Evolutionary conservation across 2,329 filamentous ascomycete species (phyloP).

Genomic region (Pseudocercospora eumusae): DNA sequence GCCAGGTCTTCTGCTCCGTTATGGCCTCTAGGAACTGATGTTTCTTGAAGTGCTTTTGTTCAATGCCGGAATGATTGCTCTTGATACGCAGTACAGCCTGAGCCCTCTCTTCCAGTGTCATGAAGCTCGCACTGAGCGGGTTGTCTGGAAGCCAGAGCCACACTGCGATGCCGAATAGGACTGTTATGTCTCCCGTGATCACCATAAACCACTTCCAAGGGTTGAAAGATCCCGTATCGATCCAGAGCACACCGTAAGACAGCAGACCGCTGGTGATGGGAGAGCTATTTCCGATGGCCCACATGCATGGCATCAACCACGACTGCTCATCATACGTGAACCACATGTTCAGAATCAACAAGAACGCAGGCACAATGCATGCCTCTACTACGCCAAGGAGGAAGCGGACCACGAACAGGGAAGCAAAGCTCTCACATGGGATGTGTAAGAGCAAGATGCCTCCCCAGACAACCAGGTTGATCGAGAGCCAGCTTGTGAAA

Average conservation of each 20-base stretch:
- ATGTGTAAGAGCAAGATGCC: slow-evolving; percentile 38
- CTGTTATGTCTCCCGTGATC: slow-evolving; percentile 23
- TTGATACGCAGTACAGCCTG: slow-evolving; percentile 42
- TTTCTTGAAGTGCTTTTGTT: slow-evolving; percentile 42
- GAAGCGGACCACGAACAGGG: slow-evolving; percentile 37
- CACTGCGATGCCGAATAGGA: slow-evolving; percentile 29
- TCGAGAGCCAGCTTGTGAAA: slow-evolving; percentile 19
- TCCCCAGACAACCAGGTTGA: slow-evolving; percentile 31
- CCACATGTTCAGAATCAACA: slow-evolving; percentile 24
- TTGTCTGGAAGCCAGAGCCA: slow-evolving; percentile 42
- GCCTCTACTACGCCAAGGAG: slow-evolving; percentile 36
- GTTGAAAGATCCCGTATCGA: slow-evolving; percentile 22
- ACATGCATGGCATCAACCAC: slow-evolving; percentile 27
- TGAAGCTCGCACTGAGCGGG: slow-evolving; percentile 38
- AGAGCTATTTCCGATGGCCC: slow-evolving; percentile 26
- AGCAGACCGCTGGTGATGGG: slow-evolving; percentile 24
- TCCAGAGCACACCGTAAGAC: slow-evolving; percentile 26
- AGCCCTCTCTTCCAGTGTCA: slow-evolving; percentile 40
- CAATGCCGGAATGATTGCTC: slow-evolving; percentile 43
- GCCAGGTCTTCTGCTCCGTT: slow-evolving; percentile 41
- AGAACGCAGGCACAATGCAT: slow-evolving; percentile 24
- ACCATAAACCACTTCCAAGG: slow-evolving; percentile 29
- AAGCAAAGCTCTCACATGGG: slow-evolving; percentile 23
- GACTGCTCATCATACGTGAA: slow-evolving; percentile 26
- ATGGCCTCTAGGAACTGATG: slow-evolving; percentile 41